These are phyloP conservation scores for Metschnikowia vanudenii DNA, from an alignment of 805 yeast species.

Conservation along the genomic window DNA sequence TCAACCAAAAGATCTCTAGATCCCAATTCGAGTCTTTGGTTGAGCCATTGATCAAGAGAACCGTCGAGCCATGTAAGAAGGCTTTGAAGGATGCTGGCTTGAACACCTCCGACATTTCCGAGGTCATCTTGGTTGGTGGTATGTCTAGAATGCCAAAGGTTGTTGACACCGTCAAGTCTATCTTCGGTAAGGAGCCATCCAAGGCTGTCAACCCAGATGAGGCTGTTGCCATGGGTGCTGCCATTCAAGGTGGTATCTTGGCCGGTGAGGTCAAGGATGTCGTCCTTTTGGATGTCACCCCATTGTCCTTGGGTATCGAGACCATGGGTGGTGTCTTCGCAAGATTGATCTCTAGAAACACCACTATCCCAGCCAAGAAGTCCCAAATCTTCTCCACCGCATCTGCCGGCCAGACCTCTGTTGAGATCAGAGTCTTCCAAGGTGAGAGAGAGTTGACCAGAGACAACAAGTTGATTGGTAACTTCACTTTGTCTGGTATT, in stretches of 20 bases:
- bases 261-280: conserved; percentile 95
- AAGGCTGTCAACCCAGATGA: conserved; percentile 94
- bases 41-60: conserved; percentile 67
- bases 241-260: conserved; percentile 94
- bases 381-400: conserved; percentile 95
- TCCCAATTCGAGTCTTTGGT: conserved; percentile 66
- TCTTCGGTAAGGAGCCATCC: conserved; percentile 82
- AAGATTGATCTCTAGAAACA: conserved; percentile 85
- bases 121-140: conserved; percentile 85
- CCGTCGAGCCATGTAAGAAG: conserved; percentile 74
- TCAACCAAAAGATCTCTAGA: conserved; percentile 66
- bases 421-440: conserved; percentile 97
- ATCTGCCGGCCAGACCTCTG: conserved; percentile 94
- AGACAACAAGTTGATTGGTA: conserved; percentile 96
- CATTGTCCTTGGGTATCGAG: conserved; percentile 92
- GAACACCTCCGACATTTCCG: conserved; percentile 63
- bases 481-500: conserved; percentile 91
- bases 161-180: conserved; percentile 66
- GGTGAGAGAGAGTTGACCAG: conserved; percentile 98
- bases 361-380: conserved; percentile 95
- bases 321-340: conserved; percentile 98
- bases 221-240: conserved; percentile 96
- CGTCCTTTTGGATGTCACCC: conserved; percentile 83
- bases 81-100: conserved; percentile 80
- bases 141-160: conserved; percentile 94